Conservation (phyloP, 495 filamentous ascomycete genomes). For the Daldinia concentrica region DNA sequence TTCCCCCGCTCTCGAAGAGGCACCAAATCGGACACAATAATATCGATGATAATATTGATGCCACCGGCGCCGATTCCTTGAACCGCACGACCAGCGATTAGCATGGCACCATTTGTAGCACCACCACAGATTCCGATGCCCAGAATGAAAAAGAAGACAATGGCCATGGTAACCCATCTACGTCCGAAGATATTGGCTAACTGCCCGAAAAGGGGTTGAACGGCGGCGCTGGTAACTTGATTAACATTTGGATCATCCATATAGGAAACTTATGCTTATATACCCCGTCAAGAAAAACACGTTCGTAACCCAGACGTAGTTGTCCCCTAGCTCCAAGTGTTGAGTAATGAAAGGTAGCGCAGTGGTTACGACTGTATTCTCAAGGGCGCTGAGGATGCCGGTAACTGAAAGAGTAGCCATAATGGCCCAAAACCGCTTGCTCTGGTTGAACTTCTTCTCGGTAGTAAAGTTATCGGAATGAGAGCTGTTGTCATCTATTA, state of each 20-base stretch:
- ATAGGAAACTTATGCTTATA: background rate
- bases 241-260: background rate
- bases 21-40: conserved; percentile 78
- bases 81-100: conserved; percentile 76
- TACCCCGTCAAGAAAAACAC: conserved; percentile 56
- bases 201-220: conserved; percentile 49
- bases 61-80: conserved; percentile 82
- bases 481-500: background rate
- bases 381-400: conserved; percentile 46
- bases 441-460: background rate
- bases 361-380: conserved; percentile 56
- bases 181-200: conserved; percentile 58
- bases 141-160: conserved; percentile 45
- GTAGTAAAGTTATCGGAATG: background rate
- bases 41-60: conserved; percentile 74
- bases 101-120: conserved; percentile 56
- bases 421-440: conserved; percentile 42
- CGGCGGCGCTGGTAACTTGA: conserved; percentile 53
- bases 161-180: conserved; percentile 45
- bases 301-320: conserved; percentile 67
- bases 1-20: conserved; percentile 41
- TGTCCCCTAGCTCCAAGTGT: conserved; percentile 33
- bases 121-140: conserved; percentile 51
- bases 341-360: conserved; percentile 47
- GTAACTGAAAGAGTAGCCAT: conserved; percentile 38